Evolutionary conservation across 225 moss, liverwort and hornwort species (phyloP).

Genomic region (Lunularia cruciata): DNA sequence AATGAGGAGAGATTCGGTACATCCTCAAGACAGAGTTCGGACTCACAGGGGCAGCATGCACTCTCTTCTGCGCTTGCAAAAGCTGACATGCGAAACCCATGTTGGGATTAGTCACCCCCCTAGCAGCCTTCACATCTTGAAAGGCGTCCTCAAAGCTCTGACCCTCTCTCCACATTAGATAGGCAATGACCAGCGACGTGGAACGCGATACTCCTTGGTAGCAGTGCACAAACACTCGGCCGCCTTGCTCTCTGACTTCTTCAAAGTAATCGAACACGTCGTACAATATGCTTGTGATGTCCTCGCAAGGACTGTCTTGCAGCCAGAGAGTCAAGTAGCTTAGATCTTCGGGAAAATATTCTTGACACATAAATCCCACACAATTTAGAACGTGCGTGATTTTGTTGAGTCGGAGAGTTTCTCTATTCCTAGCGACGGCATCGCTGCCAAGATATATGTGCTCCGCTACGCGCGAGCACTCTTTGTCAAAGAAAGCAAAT

Average conservation of each 20-base stretch:
- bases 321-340: constrained; percentile 56
- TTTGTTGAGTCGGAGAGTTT: constrained; percentile 46
- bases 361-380: constrained; percentile 48
- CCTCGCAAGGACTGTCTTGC: constrained; percentile 51
- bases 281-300: constrained; percentile 54
- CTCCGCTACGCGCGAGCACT: constrained; percentile 48
- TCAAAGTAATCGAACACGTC: constrained; percentile 64
- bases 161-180: constrained; percentile 52
- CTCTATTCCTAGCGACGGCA: constrained; percentile 39
- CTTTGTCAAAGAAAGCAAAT: constrained; percentile 52
- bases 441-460: constrained; percentile 52
- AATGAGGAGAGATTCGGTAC: constrained; percentile 55
- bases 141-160: constrained; percentile 53
- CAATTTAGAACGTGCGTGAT: constrained; percentile 57
- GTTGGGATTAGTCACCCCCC: constrained; percentile 52
- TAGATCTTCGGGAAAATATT: constrained; percentile 47
- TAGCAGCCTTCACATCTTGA: constrained; percentile 44
- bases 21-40: constrained; percentile 49
- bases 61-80: constrained; percentile 52
- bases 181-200: constrained; percentile 57
- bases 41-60: constrained; percentile 51
- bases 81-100: constrained; percentile 59
- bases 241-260: constrained; percentile 46
- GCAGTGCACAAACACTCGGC: constrained; percentile 56
- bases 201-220: constrained; percentile 58